Evolutionary conservation across 73 alveolate genomes (phyloP), one percentile per base, ranked within the genome.

Genomic region (Symbiodinium pilosum): DNA sequence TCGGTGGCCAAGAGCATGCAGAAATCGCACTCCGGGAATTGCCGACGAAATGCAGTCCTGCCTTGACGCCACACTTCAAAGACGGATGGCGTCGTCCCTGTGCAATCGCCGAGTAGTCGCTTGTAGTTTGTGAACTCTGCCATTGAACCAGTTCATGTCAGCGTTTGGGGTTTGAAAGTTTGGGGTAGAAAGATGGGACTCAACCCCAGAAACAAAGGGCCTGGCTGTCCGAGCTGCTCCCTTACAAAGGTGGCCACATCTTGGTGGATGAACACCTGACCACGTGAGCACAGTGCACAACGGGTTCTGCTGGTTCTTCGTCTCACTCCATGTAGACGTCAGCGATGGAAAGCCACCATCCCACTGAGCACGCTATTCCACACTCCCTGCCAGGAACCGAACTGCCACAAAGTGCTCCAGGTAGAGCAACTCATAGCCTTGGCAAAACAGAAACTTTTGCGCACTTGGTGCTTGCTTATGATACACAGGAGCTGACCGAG

Each of bases 31-130:
- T n/a, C n/a, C n/a, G n/a, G n/a, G n/a, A n/a, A n/a, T 4, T 54
- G 71, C 26, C 26, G 73, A 54, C 20, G 26, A 30, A 54, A 12
- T n/a, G 4, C 11, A 1, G 41, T 14, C 42, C 75, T 18, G 56
- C 94, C 94, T 87, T 87, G 94, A 26, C 94, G 94, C 94, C 94
- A 87, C 28, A 87, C 85, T 36, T 87, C 94, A 40, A 54, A 87
- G 36, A 85, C 59, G 1, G 94, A 87, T 38, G 71, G 39, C 41
- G 42, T 59, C 36, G 94, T 81, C 32, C 94, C 94, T 87, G 81
- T n/a, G 39, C 81, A 24, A 64, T 14, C 9, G 38, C 24, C 3
- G 9, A 14, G 39, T 38, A 24, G 81, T 3, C 34, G 12, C 40
- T 24, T 24, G 38, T 14, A n/a, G n/a, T n/a, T n/a, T n/a, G n/a